These are phyloP conservation scores for Komagataella pseudopastoris DNA, from an alignment of 805 yeast genomes.

Conservation along the genomic window DNA sequence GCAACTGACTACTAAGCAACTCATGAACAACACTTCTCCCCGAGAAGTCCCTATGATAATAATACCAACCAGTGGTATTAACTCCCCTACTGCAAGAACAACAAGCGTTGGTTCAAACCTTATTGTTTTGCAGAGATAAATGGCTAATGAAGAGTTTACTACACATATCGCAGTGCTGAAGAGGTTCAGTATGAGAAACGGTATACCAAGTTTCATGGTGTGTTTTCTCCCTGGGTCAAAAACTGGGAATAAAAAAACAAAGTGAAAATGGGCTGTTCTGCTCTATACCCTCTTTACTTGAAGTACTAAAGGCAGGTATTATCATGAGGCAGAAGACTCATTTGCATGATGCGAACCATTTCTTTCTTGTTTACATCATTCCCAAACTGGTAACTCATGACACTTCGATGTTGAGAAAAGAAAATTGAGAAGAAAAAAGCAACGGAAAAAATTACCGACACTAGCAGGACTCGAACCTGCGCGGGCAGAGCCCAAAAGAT, in stretches of 20 bases:
- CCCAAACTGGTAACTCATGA: neutral
- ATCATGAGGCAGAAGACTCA: no score
- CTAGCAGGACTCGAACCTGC: conserved; percentile 3
- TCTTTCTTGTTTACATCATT: neutral
- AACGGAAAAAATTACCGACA: conserved; percentile 1
- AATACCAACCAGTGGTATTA: neutral
- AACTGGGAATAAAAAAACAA: neutral
- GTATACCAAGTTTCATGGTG: neutral
- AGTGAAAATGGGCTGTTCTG: neutral
- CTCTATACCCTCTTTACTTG: neutral
- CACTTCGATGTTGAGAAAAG: no score
- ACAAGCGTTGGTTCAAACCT: neutral
- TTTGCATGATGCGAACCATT: no score
- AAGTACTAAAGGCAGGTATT: no score
- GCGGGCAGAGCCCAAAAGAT: conserved; percentile 3
- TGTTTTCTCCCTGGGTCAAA: neutral
- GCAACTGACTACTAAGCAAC: neutral
- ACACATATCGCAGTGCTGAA: neutral
- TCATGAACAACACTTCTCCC: neutral
- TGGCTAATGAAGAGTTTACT: neutral
- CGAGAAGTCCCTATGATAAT: neutral
- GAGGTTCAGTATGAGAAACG: neutral
- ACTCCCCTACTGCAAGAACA: neutral
- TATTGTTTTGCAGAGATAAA: neutral
- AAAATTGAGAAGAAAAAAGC: neutral